Conservation (phyloP, 257 asterid species). For the Lycium barbarum region DNA sequence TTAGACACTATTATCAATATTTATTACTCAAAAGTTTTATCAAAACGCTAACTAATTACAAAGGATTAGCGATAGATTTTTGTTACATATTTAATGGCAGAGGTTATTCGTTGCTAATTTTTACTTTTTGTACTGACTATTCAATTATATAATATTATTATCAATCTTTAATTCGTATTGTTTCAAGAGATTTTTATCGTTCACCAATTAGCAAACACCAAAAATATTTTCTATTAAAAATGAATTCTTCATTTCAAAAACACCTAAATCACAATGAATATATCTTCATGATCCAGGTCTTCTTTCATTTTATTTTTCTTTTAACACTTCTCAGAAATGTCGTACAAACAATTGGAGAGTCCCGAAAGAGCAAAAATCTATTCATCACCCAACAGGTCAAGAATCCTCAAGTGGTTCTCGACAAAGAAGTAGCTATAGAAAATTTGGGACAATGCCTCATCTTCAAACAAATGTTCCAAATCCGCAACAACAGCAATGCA, state of each 20-base stretch:
- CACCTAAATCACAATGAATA: not conserved
- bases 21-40: too few relatives aligned
- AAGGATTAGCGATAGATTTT: not conserved
- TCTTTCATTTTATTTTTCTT: too few relatives aligned
- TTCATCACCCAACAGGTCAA: too few relatives aligned
- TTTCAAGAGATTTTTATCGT: not conserved
- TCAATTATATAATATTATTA: not conserved
- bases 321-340: constrained; percentile 37
- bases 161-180: not conserved
- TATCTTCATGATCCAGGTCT: too few relatives aligned
- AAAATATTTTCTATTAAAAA: not conserved
- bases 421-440: not conserved
- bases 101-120: not conserved
- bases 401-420: not conserved
- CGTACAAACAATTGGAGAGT: constrained; percentile 39
- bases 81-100: not conserved
- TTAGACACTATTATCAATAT: too few relatives aligned
- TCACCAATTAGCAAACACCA: not conserved
- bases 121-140: not conserved
- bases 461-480: too few relatives aligned
- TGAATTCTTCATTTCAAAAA: too few relatives aligned
- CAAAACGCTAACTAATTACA: not conserved
- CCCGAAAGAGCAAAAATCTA: constrained; percentile 28
- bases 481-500: too few relatives aligned
- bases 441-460: constrained; percentile 39